Evolutionary conservation across 2,329 filamentous ascomycete species (phyloP).

Genomic region (Cladophialophora bantiana): DNA sequence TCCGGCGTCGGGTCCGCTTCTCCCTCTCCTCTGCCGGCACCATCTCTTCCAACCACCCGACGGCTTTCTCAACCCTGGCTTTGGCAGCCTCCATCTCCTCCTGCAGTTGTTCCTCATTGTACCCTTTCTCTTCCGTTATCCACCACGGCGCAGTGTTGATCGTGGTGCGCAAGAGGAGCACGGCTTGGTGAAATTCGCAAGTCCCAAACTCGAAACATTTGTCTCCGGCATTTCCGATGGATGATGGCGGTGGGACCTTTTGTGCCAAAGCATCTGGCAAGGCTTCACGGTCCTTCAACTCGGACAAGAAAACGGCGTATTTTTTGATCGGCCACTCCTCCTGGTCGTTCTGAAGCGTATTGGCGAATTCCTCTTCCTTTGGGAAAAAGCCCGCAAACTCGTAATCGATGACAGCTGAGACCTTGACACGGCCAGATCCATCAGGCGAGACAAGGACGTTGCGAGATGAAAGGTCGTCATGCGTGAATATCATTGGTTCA

Average conservation of each 20-base stretch:
- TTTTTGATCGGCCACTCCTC: slow-evolving; percentile 31
- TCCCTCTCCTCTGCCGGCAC: slow-evolving; percentile 7
- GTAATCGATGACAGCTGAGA: slow-evolving; percentile 44
- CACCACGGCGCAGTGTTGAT: slow-evolving; percentile 37
- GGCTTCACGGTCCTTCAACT: slow-evolving; percentile 22
- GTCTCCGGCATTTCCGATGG: slow-evolving; percentile 15
- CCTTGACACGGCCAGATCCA: slow-evolving; percentile 14
- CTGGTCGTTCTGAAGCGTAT: slow-evolving; percentile 31
- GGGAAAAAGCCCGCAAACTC: slow-evolving; percentile 45
- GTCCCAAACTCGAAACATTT: slow-evolving; percentile 27
- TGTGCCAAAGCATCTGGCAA: slow-evolving; percentile 24
- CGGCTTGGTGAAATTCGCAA: slow-evolving; percentile 29
- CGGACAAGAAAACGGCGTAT: slow-evolving; percentile 29
- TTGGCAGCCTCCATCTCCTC: slow-evolving; percentile 22
- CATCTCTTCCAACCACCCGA: slow-evolving; percentile 25
- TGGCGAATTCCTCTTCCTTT: slow-evolving; percentile 43
- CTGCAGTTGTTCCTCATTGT: slow-evolving; percentile 20
- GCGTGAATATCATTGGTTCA: slow-evolving; percentile 40
- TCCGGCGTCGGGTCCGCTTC: slow-evolving; percentile 11
- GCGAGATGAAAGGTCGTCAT: slow-evolving; percentile 40
- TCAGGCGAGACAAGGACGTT: slow-evolving; percentile 43
- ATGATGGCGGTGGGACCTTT: slow-evolving; percentile 9
- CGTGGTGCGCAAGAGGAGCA: slow-evolving; percentile 28
- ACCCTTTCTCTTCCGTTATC: slow-evolving; percentile 28
- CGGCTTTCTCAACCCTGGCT: slow-evolving; percentile 23